phyloP scores from a whole-genome alignment of 495 filamentous ascomycete species.

The Polyplosphaeria fusca region DNA sequence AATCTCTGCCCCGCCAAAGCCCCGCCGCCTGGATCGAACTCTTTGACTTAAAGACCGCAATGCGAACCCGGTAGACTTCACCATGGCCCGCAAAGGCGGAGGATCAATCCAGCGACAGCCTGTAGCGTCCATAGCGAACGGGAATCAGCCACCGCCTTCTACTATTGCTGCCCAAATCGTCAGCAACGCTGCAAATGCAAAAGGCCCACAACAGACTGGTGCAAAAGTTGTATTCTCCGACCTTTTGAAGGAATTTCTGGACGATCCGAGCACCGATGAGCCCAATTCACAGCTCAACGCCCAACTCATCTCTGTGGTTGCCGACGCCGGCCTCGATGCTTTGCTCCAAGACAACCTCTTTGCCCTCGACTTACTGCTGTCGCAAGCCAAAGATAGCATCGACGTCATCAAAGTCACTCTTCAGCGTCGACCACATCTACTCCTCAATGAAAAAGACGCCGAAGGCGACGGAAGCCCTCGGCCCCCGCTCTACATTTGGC shows the following conservation, averaged over 20 bases:
- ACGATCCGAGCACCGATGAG: constrained; percentile 51
- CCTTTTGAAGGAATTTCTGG: constrained; percentile 63
- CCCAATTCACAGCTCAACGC: constrained; percentile 67
- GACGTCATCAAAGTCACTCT: constrained; percentile 70
- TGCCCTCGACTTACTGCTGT: constrained; percentile 50
- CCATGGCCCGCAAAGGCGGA: constrained; percentile 33
- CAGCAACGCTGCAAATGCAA: constrained; percentile 44
- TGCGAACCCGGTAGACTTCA: constrained; percentile 12
- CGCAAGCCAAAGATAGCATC: constrained; percentile 63
- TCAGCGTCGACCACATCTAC: constrained; percentile 66
- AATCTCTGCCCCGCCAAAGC: no score
- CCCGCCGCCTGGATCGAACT: no score
- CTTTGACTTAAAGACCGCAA: constrained; percentile 5
- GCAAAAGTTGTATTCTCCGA: constrained; percentile 58
- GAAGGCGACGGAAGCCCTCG: constrained; percentile 43
- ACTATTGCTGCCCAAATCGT: constrained; percentile 54
- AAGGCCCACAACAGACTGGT: constrained; percentile 43
- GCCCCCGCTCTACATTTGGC: constrained; percentile 74
- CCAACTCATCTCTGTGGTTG: constrained; percentile 77
- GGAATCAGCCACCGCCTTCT: constrained; percentile 42
- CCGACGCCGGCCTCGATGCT: constrained; percentile 72
- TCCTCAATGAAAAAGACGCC: constrained; percentile 52
- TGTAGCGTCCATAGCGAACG: constrained; percentile 13
- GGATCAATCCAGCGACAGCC: constrained; percentile 22
- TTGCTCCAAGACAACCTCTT: constrained; percentile 61